Percentiles rank a stretch among this genome's conserved stretches.
Evolutionary conservation across 2,329 filamentous ascomycete species (phyloP).

Genomic region (Diaporthe sp.): DNA sequence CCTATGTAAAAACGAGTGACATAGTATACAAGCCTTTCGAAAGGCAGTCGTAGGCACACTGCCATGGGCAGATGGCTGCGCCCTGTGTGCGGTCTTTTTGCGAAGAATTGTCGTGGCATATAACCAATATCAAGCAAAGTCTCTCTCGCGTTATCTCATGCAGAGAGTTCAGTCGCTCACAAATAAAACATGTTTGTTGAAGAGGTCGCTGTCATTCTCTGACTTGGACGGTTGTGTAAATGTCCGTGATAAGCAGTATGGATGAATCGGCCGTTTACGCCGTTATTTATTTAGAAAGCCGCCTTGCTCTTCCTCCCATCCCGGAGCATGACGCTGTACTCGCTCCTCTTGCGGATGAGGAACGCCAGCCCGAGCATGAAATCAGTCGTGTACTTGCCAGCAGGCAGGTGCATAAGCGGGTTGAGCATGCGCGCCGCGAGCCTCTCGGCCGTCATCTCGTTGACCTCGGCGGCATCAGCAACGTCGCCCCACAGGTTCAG

Average conservation of each 20-base stretch:
- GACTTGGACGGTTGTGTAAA: background rate
- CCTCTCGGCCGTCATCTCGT: constrained; percentile 61
- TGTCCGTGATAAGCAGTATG: background rate
- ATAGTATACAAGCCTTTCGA: background rate
- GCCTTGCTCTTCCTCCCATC: constrained; percentile 49
- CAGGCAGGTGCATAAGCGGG: constrained; percentile 56
- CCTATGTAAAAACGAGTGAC: constrained; percentile 9
- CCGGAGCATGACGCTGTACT: constrained; percentile 55
- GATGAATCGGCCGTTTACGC: background rate
- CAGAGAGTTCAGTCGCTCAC: background rate
- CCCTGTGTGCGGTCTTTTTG: background rate
- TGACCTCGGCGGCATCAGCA: constrained; percentile 54
- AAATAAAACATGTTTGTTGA: background rate
- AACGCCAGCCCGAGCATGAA: constrained; percentile 60
- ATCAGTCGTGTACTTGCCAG: constrained; percentile 54
- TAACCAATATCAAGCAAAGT: background rate
- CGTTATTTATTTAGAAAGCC: constrained; percentile 41
- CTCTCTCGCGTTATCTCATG: background rate
- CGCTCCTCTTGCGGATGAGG: constrained; percentile 58
- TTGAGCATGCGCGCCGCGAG: constrained; percentile 56
- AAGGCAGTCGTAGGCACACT: background rate
- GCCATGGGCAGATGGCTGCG: background rate
- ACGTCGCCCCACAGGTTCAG: constrained; percentile 60
- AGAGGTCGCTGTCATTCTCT: background rate
- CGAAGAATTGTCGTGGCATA: too few relatives aligned